Evolutionary conservation across 2,329 filamentous ascomycete species (phyloP), one percentile per base, ranked within the genome.

Genomic region (Ceratocystis ficicola): DNA sequence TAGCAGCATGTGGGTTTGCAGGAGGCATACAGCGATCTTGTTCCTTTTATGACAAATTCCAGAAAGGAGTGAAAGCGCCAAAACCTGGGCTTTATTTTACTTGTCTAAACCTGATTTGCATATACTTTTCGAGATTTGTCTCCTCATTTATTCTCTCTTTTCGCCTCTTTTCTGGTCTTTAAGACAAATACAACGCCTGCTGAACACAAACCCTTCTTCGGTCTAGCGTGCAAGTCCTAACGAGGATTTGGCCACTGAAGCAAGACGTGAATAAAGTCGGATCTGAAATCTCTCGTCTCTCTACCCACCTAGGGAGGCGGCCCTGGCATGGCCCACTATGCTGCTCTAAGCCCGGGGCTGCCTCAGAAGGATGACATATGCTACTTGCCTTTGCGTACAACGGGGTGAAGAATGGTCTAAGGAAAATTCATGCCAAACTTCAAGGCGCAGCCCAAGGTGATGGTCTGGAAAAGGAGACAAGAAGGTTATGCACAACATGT

Each of bases 41-140:
- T 57, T 57, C 52, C 22, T 57, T 57, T 28, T 28, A 57, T 57
- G 52, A 57, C 52, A 57, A 57, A 57, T 57, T 57, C 52, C 5
- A 57, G 22, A 57, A 36, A 36, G 36, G 36, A 36, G 36, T 36
- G 12, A 36, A 4, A 36, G 22, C 15, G 46, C 46, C 46, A 50
- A 20, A 20, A 2, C n/a, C 46, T 7, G 3, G 17, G 17, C n/a
- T 20, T 50, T 50, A 50, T 50, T 50, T n/a, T 20, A 20, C 22
- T 50, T n/a, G 46, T 20, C 22, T 50, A 20, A 50, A 50, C 46
- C 46, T 50, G 46, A 20, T 50, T 50, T 50, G n/a, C 46, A 48
- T 20, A n/a, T 48, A 48, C n/a, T 48, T 50, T 50, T 50, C 46
- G 3, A 10, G 25, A 1, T 30, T n/a, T 57, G 12, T 30, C 52